Conservation (phyloP, 495 filamentous ascomycete genomes). For the Aspergillus coremiiformis region DNA sequence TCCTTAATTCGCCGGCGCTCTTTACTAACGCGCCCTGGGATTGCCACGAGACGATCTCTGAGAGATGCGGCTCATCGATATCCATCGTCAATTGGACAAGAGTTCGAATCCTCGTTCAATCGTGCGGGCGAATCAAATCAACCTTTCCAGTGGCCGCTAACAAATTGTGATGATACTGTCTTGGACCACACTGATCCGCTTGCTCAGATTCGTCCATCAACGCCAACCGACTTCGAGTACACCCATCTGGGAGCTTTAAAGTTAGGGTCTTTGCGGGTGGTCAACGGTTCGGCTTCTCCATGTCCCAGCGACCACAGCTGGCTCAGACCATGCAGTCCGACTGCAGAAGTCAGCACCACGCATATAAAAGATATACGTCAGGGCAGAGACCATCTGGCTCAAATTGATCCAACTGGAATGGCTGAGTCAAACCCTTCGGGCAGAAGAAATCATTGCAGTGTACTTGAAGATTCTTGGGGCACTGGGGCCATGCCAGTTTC, state of each 20-base stretch:
- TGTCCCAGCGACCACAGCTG: constrained; percentile 32
- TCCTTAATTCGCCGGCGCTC: constrained; percentile 43
- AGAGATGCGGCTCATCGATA: constrained; percentile 17
- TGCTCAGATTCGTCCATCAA: constrained; percentile 24
- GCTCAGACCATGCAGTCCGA: constrained; percentile 9
- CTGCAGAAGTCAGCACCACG: constrained; percentile 11
- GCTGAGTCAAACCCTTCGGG: neutral
- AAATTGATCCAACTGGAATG: neutral
- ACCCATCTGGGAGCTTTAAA: constrained; percentile 44
- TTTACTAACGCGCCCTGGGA: constrained; percentile 40
- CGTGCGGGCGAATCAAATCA: constrained; percentile 2
- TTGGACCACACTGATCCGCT: neutral
- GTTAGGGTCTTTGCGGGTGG: constrained; percentile 43
- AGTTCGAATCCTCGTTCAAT: constrained; percentile 2
- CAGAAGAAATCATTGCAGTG: neutral
- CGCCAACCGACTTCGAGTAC: constrained; percentile 38
- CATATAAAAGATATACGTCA: neutral
- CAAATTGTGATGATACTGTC: constrained; percentile 5
- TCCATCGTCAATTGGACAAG: constrained; percentile 22
- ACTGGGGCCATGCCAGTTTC: neutral
- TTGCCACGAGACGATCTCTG: constrained; percentile 39
- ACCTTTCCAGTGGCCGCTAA: constrained; percentile 16
- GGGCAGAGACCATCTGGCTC: neutral
- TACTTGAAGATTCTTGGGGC: neutral
- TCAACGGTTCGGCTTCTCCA: constrained; percentile 41